Percentiles rank a stretch among this genome's conserved stretches.
phyloP scores from a whole-genome alignment of 176 grass and related monocot genomes.

The Oryza coarctata region DNA sequence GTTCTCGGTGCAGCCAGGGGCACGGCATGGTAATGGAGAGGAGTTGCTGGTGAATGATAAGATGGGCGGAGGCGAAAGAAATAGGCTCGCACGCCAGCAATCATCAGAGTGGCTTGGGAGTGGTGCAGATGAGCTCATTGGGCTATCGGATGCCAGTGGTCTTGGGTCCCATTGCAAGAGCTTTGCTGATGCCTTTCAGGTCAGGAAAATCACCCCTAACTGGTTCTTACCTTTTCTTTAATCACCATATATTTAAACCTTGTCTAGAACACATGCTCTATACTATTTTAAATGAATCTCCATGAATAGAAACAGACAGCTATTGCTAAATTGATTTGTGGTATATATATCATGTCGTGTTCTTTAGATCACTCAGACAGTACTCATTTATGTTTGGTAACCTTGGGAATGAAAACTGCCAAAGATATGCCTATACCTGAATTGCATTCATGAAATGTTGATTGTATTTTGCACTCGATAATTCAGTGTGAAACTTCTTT shows the following conservation, averaged over 20 bases:
- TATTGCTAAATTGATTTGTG: not conserved
- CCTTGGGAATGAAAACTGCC: not conserved
- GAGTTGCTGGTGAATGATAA: conserved; percentile 34
- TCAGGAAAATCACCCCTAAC: conserved; percentile 5
- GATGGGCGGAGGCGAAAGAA: conserved; percentile 37
- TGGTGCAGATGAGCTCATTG: conserved; percentile 57
- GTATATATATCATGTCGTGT: not conserved
- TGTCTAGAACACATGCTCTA: not conserved
- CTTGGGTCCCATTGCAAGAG: conserved; percentile 59
- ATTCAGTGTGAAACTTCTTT: not conserved
- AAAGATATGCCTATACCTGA: not conserved
- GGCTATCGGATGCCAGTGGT: conserved; percentile 48
- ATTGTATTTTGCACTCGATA: not conserved
- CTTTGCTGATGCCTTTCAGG: conserved; percentile 93
- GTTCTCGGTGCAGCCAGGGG: conserved; percentile 64
- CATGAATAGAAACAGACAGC: not conserved
- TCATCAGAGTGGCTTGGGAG: conserved; percentile 48
- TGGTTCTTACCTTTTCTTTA: not conserved
- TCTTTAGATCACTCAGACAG: not conserved
- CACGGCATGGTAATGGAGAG: not conserved
- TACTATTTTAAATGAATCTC: not conserved
- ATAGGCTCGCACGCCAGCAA: conserved; percentile 30
- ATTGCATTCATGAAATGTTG: conserved; percentile 1
- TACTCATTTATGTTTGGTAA: not conserved
- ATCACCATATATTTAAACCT: conserved; percentile 4